Evolutionary conservation across 495 filamentous ascomycete species (phyloP), one percentile per base, ranked within the genome.

Genomic region (Pseudevernia furfuracea): DNA sequence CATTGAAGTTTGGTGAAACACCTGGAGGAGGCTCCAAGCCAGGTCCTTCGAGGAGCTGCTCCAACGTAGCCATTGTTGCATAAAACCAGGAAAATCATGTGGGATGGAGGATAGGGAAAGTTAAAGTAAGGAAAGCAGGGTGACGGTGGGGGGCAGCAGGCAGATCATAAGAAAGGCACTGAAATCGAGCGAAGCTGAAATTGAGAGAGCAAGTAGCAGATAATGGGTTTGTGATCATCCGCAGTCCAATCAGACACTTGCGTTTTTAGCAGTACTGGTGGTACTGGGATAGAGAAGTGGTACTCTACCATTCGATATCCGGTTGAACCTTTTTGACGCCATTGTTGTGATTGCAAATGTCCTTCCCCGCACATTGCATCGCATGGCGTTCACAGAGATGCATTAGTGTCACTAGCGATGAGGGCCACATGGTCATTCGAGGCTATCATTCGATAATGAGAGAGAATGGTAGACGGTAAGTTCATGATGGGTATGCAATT

Each of bases 1-100:
- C 15, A 36, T n/a, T 21, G 32, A 48, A 48, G 23, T 60, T 36
- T n/a, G 41, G 41, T 7, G 23, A 11, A 21, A 60, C 59, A 32
- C 44, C 4, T n/a, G 59, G 59, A 15, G 59, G 59, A 48, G 59
- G 41, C 23, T 60, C 9, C 9, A 60, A 36, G 41, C 59, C 23
- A 8, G 49, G 49, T 17, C 49, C 49, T 53, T 53, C 49, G 39
- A 48, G 59, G 15, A 48, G 39, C 41, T 60, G 59, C 1, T 48
- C 59, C 28, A 60, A 34, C 39, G 39, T 36, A 5, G 28, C 28
- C 41, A 60, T 53, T 32, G 14, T 32, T 53, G 25, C 49, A 53
- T 53, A 32, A 17, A 32, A 7, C 0, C 17, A 19, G 21, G 41
- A 34, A 8, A 4, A 8, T 36, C 15, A 48, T 46, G 38, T 36